Percentiles rank a stretch among this genome's conserved stretches.
Evolutionary conservation across 345 rosid genomes (phyloP).

Genomic region (Pistacia vera): DNA sequence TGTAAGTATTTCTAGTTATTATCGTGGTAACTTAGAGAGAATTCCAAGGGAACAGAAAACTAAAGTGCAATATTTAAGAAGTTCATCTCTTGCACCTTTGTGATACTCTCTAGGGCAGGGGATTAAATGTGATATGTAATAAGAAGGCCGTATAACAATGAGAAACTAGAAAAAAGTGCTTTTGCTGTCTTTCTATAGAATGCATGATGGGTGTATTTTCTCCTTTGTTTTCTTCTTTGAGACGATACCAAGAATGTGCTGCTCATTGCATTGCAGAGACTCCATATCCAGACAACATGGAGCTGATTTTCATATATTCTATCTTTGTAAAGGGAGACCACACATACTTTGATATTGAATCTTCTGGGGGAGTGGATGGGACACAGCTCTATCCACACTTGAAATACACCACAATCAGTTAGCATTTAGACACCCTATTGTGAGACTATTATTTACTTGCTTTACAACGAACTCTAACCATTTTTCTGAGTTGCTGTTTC

Average conservation of each 20-base stretch:
- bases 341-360: conserved; percentile 47
- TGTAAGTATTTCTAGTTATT: too few species aligned
- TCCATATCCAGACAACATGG: conserved; percentile 53
- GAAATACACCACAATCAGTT: conserved; percentile 46
- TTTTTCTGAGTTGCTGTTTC: neutral
- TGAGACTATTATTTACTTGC: conserved; percentile 3
- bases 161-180: neutral
- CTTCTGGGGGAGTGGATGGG: conserved; percentile 49
- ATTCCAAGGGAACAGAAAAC: neutral
- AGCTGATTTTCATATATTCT: conserved; percentile 53
- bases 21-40: neutral
- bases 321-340: conserved; percentile 61
- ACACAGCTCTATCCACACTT: conserved; percentile 47
- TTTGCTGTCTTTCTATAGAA: neutral
- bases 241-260: neutral
- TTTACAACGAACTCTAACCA: neutral
- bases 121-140: too few species aligned
- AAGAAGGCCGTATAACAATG: neutral
- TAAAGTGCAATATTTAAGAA: neutral
- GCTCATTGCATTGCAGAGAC: conserved; percentile 46
- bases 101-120: too few species aligned
- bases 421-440: conserved; percentile 43
- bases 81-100: too few species aligned
- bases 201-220: neutral
- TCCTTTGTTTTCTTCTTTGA: neutral